phyloP scores from a whole-genome alignment of 1,284 basidiomycete species.

The Peniophora sp. region DNA sequence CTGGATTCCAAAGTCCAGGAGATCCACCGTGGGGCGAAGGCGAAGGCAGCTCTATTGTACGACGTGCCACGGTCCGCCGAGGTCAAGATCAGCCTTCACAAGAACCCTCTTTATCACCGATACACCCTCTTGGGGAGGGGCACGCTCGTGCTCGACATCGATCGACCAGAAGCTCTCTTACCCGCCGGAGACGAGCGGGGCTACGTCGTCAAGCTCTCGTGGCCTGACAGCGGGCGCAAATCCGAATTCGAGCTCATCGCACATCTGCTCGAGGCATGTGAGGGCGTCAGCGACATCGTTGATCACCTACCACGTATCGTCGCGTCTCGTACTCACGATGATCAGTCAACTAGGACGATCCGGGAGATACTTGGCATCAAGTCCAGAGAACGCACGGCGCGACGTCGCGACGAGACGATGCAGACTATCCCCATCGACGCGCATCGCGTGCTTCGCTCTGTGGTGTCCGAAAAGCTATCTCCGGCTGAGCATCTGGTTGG shows the following conservation, averaged over 20 bases:
- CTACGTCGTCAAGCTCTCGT: background rate
- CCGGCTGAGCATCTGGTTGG: background rate
- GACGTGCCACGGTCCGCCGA: background rate
- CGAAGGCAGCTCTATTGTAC: background rate
- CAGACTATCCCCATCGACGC: too few relatives aligned
- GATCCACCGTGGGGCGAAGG: background rate
- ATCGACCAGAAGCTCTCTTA: background rate
- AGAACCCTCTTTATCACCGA: background rate
- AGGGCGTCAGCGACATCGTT: background rate
- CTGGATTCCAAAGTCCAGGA: background rate
- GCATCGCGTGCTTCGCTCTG: background rate
- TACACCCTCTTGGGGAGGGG: background rate
- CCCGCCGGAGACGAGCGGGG: background rate
- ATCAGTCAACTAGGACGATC: background rate
- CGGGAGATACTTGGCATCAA: background rate
- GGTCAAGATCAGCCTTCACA: background rate
- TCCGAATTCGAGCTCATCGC: background rate
- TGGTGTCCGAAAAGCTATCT: background rate
- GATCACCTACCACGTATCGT: background rate
- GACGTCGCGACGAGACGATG: too few relatives aligned
- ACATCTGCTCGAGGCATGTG: background rate
- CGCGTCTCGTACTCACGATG: background rate
- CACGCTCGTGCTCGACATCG: background rate
- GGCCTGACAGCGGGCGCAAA: background rate
- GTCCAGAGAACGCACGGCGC: too few relatives aligned